Evolutionary conservation across 139 green algal species (phyloP).

Genomic region (Chlorella sp.): DNA sequence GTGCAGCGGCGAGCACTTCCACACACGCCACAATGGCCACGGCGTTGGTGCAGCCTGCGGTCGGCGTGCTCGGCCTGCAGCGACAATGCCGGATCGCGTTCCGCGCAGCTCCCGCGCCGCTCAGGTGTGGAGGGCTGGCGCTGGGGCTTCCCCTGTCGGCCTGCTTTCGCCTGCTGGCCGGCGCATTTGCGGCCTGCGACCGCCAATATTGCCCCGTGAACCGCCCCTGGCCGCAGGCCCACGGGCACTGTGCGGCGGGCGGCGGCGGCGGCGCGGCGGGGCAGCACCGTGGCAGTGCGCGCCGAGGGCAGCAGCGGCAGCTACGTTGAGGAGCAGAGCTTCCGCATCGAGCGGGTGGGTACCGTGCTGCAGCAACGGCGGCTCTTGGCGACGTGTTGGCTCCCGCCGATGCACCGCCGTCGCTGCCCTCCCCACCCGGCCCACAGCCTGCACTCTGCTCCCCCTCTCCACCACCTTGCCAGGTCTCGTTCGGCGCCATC

Average conservation of each 20-base stretch:
- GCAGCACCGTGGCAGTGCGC: background rate
- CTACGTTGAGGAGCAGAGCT: slow-evolving; percentile 30
- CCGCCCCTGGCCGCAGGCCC: too few relatives aligned
- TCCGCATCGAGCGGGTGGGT: slow-evolving; percentile 44
- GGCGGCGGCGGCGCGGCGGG: background rate
- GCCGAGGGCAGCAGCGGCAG: slow-evolving; percentile 1
- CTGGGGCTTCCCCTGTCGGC: too few relatives aligned
- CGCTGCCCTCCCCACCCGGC: background rate
- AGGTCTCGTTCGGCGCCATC: slow-evolving; percentile 90
- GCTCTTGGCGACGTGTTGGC: background rate
- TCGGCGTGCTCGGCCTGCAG: too few relatives aligned
- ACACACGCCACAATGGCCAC: too few relatives aligned
- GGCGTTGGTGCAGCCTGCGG: too few relatives aligned
- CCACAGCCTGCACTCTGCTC: background rate
- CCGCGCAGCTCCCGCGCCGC: too few relatives aligned
- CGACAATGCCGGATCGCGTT: too few relatives aligned
- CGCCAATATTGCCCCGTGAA: too few relatives aligned
- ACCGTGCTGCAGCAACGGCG: background rate
- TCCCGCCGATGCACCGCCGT: background rate
- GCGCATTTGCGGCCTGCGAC: too few relatives aligned
- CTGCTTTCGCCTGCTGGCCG: too few relatives aligned
- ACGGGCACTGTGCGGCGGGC: background rate
- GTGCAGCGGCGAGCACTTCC: too few relatives aligned
- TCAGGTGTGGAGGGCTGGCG: too few relatives aligned
- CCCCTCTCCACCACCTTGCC: background rate